Percentiles rank a stretch among this genome's conserved stretches.
phyloP scores from a whole-genome alignment of 1,284 basidiomycete genomes.

The Fomitopsis palustris region DNA sequence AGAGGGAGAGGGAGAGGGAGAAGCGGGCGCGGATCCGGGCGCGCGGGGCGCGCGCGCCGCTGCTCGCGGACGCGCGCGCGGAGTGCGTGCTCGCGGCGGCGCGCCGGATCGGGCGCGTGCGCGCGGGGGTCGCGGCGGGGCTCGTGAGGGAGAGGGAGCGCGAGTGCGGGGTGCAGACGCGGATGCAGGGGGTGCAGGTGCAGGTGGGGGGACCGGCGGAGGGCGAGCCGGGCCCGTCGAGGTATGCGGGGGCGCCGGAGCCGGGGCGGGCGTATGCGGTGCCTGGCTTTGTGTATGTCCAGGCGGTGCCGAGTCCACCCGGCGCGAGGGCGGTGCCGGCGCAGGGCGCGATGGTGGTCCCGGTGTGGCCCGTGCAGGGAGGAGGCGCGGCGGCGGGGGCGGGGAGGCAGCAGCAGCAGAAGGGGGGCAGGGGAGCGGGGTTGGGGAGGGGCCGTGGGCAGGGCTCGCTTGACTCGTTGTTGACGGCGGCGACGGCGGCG shows the following conservation, averaged over 20 bases:
- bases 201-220: too few species aligned
- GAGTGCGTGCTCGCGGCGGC: slow-evolving; percentile 61
- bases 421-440: neutral
- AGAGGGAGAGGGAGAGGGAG: slow-evolving; percentile 10
- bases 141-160: slow-evolving; percentile 14
- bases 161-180: slow-evolving; percentile 18
- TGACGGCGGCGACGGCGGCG: slow-evolving; percentile 63
- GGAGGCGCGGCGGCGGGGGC: neutral
- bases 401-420: neutral
- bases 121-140: slow-evolving; percentile 45
- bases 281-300: neutral
- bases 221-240: slow-evolving; percentile 1
- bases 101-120: slow-evolving; percentile 50
- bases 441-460: neutral
- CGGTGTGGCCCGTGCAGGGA: neutral
- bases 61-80: slow-evolving; percentile 52
- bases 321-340: neutral
- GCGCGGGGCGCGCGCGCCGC: slow-evolving; percentile 2
- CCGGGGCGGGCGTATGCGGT: too few species aligned
- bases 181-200: neutral
- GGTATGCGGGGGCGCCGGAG: too few species aligned
- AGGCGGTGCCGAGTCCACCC: neutral
- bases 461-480: slow-evolving; percentile 45
- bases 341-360: neutral
- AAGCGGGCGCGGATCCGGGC: neutral